Conservation (phyloP, 441 rosid genomes). For the Iberis amara region DNA sequence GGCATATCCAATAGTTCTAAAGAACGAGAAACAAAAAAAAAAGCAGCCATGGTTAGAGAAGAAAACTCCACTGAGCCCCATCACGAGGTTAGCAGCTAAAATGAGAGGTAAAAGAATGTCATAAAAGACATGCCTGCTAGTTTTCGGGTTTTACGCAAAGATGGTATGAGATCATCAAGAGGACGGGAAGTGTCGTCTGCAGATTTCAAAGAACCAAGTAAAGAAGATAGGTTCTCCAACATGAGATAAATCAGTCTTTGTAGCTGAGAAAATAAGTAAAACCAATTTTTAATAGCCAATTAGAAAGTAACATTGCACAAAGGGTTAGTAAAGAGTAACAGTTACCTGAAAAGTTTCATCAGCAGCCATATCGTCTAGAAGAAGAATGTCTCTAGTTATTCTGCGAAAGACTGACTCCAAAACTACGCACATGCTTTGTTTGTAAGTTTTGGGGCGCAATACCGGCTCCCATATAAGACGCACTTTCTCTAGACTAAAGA, state of each 20-base stretch:
- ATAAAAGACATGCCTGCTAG: slow-evolving; percentile 59
- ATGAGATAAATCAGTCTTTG: slow-evolving; percentile 71
- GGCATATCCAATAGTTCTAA: slow-evolving; percentile 90
- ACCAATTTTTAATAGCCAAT: slow-evolving; percentile 14
- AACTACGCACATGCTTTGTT: slow-evolving; percentile 73
- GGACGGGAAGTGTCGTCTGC: slow-evolving; percentile 37
- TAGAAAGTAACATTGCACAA: slow-evolving; percentile 15
- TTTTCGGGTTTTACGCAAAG: slow-evolving; percentile 70
- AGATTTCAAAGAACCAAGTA: slow-evolving; percentile 54
- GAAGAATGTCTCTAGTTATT: slow-evolving; percentile 68
- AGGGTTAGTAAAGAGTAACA: background rate
- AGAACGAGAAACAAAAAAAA: slow-evolving; percentile 12
- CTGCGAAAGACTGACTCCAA: slow-evolving; percentile 78
- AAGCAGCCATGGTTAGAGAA: background rate
- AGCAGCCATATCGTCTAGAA: slow-evolving; percentile 95
- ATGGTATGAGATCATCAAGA: slow-evolving; percentile 64
- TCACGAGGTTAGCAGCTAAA: slow-evolving; percentile 15
- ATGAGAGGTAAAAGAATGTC: background rate
- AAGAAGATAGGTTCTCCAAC: slow-evolving; percentile 69
- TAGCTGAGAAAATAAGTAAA: slow-evolving; percentile 50
- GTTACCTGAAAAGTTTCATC: slow-evolving; percentile 90
- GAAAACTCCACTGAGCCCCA: slow-evolving; percentile 5
- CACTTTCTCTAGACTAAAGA: slow-evolving; percentile 88
- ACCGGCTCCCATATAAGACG: slow-evolving; percentile 92
- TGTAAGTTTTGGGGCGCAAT: slow-evolving; percentile 69